Conservation (phyloP, 2,329 filamentous ascomycete species). For the Macrophomina pseudophaseolina region DNA sequence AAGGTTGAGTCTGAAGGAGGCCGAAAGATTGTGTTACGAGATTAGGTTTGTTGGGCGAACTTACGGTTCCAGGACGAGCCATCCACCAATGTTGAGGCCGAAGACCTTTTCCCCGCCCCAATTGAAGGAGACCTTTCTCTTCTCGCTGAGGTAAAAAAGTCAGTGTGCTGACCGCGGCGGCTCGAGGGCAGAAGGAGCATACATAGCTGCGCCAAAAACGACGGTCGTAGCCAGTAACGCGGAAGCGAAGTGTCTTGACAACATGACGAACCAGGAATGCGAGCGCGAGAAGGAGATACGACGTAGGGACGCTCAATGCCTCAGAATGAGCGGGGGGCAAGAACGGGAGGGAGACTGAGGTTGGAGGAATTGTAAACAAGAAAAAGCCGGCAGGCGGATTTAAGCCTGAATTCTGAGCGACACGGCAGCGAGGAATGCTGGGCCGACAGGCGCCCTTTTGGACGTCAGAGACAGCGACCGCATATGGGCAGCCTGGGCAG, state of each 20-base stretch:
- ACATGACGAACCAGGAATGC: conserved; percentile 7
- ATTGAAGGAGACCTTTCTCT: conserved; percentile 48
- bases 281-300: not conserved
- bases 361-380: not conserved
- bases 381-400: not conserved
- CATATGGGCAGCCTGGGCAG: not conserved
- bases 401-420: conserved; percentile 1
- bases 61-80: conserved; percentile 53
- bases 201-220: conserved; percentile 18
- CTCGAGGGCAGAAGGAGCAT: not conserved
- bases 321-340: not conserved
- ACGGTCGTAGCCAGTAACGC: conserved; percentile 15
- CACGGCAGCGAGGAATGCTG: conserved; percentile 8
- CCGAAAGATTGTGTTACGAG: not conserved
- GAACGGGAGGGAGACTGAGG: not conserved
- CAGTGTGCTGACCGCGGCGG: not conserved
- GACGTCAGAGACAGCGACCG: not conserved
- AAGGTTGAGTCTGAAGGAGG: not conserved
- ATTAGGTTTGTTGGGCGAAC: conserved; percentile 32
- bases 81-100: conserved; percentile 58
- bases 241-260: conserved; percentile 16
- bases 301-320: not conserved
- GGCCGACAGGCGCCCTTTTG: conserved; percentile 7
- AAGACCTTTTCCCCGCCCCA: conserved; percentile 58
- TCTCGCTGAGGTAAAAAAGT: conserved; percentile 28